Evolutionary conservation across 2,329 filamentous ascomycete genomes (phyloP).

Genomic region (Basipetospora chlamydospora): DNA sequence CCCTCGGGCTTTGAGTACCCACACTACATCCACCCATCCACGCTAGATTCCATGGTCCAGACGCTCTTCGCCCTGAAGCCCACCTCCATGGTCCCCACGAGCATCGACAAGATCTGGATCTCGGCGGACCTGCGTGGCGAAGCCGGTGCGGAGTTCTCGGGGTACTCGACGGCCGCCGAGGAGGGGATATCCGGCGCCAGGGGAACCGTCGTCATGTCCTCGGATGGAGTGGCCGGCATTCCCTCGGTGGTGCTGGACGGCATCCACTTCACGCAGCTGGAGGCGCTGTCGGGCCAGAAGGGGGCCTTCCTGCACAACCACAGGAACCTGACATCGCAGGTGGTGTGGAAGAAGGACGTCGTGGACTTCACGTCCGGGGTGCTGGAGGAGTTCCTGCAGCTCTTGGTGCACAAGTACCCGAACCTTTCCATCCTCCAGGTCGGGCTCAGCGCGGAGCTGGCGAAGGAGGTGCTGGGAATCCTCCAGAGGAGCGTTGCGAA

Average conservation of each 20-base stretch:
- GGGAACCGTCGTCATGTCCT: slow-evolving; percentile 29
- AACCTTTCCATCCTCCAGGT: slow-evolving; percentile 23
- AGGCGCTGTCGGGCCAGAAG: slow-evolving; percentile 11
- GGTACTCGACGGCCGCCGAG: slow-evolving; percentile 23
- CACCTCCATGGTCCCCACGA: slow-evolving; percentile 34
- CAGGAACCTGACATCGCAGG: slow-evolving; percentile 31
- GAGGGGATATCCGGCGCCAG: slow-evolving; percentile 22
- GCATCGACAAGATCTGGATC: slow-evolving; percentile 30
- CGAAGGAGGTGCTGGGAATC: slow-evolving; percentile 13
- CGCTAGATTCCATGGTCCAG: slow-evolving; percentile 42
- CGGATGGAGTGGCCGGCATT: slow-evolving; percentile 14
- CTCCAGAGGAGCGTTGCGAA: slow-evolving; percentile 11
- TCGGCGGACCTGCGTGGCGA: slow-evolving; percentile 21
- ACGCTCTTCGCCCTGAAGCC: slow-evolving; percentile 29
- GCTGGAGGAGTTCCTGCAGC: slow-evolving; percentile 15
- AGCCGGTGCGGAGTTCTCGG: slow-evolving; percentile 21
- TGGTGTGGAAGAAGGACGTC: slow-evolving; percentile 30
- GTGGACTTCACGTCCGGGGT: slow-evolving; percentile 11
- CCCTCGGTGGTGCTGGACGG: slow-evolving; percentile 29
- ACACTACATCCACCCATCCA: slow-evolving; percentile 42
- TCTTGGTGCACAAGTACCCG: slow-evolving; percentile 25
- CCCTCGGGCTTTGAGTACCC: slow-evolving; percentile 36
- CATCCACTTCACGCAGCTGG: slow-evolving; percentile 26
- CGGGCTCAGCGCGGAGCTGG: slow-evolving; percentile 14
- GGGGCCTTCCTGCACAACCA: slow-evolving; percentile 31